Evolutionary conservation across 1,284 basidiomycete genomes (phyloP).

Genomic region (Pseudomicrostroma phylloplanum): DNA sequence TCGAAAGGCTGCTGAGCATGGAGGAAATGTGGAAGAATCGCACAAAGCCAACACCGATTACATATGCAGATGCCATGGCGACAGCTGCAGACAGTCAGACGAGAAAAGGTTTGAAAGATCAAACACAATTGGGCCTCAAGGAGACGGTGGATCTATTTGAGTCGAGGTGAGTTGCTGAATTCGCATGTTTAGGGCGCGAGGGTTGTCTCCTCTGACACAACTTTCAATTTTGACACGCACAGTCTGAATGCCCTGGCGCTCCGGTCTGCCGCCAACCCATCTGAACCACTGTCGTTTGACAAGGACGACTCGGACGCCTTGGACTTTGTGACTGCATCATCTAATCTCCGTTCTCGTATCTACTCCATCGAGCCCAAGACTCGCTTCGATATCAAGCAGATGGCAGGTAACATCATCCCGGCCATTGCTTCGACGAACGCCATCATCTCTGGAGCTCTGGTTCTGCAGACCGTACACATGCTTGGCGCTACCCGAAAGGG

Average conservation of each 20-base stretch:
- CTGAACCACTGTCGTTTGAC: slow-evolving; percentile 74
- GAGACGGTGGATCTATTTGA: slow-evolving; percentile 42
- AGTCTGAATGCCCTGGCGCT: slow-evolving; percentile 72
- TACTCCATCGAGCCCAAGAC: slow-evolving; percentile 83
- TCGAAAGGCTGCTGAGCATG: slow-evolving; percentile 83
- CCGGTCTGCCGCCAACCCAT: slow-evolving; percentile 66
- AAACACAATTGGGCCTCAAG: slow-evolving; percentile 30
- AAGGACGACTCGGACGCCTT: slow-evolving; percentile 96
- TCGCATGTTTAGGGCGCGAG: background rate
- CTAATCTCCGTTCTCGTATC: slow-evolving; percentile 82
- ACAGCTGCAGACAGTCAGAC: slow-evolving; percentile 54
- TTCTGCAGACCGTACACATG: slow-evolving; percentile 81
- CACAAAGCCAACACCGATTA: slow-evolving; percentile 73
- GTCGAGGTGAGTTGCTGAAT: slow-evolving; percentile 9
- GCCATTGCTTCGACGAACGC: slow-evolving; percentile 99
- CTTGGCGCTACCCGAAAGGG: slow-evolving; percentile 61
- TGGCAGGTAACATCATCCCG: slow-evolving; percentile 94
- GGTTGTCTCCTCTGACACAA: too few species aligned
- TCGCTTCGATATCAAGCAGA: slow-evolving; percentile 97
- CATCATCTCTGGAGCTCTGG: slow-evolving; percentile 86
- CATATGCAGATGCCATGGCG: slow-evolving; percentile 69
- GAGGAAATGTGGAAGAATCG: slow-evolving; percentile 95
- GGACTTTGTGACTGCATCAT: slow-evolving; percentile 89
- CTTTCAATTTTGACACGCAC: background rate
- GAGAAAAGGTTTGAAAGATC: slow-evolving; percentile 23